phyloP scores from a whole-genome alignment of 2,329 filamentous ascomycete genomes.

The Fusarium pseudograminearum region DNA sequence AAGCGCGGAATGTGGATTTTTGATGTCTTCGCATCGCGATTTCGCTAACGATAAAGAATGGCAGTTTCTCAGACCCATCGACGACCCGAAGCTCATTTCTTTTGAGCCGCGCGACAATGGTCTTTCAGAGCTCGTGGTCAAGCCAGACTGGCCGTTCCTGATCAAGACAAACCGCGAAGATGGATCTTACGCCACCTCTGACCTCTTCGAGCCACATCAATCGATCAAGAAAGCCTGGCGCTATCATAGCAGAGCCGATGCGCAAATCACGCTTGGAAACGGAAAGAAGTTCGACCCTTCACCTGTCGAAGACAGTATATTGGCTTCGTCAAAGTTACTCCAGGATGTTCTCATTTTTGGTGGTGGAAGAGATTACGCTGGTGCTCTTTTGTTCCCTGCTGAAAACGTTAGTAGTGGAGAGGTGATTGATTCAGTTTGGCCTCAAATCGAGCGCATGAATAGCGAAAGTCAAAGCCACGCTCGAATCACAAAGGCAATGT shows the following conservation, averaged over 20 bases:
- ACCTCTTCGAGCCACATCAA: conserved; percentile 70
- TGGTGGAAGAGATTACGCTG: conserved; percentile 66
- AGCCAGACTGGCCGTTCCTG: conserved; percentile 67
- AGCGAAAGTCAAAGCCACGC: conserved; percentile 62
- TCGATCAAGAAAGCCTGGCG: conserved; percentile 67
- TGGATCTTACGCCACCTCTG: conserved; percentile 71
- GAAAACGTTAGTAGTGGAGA: conserved; percentile 49
- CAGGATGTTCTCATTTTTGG: conserved; percentile 72
- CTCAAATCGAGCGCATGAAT: conserved; percentile 62
- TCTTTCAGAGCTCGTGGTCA: conserved; percentile 67
- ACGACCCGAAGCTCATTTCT: conserved; percentile 49
- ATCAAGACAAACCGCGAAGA: conserved; percentile 69
- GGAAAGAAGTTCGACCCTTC: conserved; percentile 78
- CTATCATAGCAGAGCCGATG: conserved; percentile 71
- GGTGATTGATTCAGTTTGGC: conserved; percentile 57
- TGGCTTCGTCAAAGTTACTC: conserved; percentile 57
- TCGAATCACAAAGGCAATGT: conserved; percentile 62
- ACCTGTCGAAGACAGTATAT: conserved; percentile 68
- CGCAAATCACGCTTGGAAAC: conserved; percentile 71
- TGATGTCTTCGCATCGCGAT: conserved; percentile 71
- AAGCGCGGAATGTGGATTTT: conserved; percentile 74
- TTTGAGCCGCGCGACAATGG: conserved; percentile 61
- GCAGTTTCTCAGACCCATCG: conserved; percentile 66
- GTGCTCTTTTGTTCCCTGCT: conserved; percentile 65
- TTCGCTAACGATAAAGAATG: conserved; percentile 67